phyloP scores from a whole-genome alignment of 2,329 filamentous ascomycete genomes.

The Escovopsis sp. region DNA sequence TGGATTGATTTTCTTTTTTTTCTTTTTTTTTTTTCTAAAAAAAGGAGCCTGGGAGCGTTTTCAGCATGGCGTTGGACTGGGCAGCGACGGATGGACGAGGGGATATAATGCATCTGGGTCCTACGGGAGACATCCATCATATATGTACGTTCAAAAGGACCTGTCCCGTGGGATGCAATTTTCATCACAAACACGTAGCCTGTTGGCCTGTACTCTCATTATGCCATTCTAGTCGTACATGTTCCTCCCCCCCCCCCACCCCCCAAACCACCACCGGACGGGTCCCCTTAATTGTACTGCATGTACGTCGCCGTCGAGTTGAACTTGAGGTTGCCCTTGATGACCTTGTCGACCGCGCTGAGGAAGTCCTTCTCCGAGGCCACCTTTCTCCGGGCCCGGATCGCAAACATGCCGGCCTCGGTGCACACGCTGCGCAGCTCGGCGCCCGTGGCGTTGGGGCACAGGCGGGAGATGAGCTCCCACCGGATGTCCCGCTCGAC shows the following conservation, averaged over 20 bases:
- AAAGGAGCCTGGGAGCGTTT: too few relatives aligned
- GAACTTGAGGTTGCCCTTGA: constrained; percentile 98
- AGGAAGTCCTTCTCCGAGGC: constrained; percentile 98
- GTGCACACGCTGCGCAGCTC: constrained; percentile 94
- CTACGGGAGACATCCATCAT: too few relatives aligned
- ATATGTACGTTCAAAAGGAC: too few relatives aligned
- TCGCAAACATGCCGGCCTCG: constrained; percentile 97
- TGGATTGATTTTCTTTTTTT: not conserved
- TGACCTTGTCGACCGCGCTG: constrained; percentile 96
- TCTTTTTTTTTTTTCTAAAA: too few relatives aligned
- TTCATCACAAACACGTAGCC: too few relatives aligned
- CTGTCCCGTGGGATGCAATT: too few relatives aligned
- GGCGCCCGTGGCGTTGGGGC: constrained; percentile 92
- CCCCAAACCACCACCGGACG: constrained; percentile 12
- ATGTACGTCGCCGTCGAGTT: constrained; percentile 97
- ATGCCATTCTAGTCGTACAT: constrained; percentile 19
- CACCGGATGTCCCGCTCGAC: constrained; percentile 97
- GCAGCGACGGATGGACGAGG: too few relatives aligned
- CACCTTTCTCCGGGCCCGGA: constrained; percentile 87
- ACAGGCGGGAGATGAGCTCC: constrained; percentile 94
- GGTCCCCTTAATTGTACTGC: constrained; percentile 75
- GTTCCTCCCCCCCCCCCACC: too few relatives aligned
- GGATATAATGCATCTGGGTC: too few relatives aligned
- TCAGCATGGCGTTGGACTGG: too few relatives aligned
- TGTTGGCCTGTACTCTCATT: too few relatives aligned